phyloP scores from a whole-genome alignment of 495 filamentous ascomycete species.

The Hamigera avellanea region DNA sequence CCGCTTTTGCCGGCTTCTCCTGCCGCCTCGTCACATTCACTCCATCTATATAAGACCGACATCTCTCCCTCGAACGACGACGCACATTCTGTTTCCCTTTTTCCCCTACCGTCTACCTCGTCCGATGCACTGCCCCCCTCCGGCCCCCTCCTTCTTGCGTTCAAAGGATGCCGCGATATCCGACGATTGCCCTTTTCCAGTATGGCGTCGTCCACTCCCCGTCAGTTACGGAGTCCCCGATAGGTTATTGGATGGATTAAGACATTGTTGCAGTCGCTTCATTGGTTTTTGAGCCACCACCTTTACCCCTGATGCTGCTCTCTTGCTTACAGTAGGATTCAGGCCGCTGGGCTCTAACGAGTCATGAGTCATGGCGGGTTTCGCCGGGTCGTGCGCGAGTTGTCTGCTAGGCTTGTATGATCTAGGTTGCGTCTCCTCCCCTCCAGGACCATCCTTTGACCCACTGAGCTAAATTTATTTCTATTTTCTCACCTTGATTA shows the following conservation, averaged over 20 bases:
- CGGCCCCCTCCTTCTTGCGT: no score
- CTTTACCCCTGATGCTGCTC: conserved; percentile 1
- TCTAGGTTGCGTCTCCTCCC: background rate
- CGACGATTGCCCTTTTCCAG: conserved; percentile 5
- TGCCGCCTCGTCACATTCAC: conserved; percentile 4
- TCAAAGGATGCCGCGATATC: conserved; percentile 7
- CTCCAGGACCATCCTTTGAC: conserved; percentile 2
- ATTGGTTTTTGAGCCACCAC: conserved; percentile 4
- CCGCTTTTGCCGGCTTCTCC: conserved; percentile 8
- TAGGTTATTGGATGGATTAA: conserved; percentile 5
- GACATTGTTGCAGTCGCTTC: conserved; percentile 3
- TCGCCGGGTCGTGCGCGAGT: background rate
- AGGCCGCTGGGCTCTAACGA: background rate
- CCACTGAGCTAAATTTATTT: conserved; percentile 1
- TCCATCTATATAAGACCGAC: conserved; percentile 9
- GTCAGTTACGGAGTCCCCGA: conserved; percentile 7
- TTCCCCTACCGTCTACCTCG: conserved; percentile 1
- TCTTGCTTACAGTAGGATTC: conserved; percentile 3
- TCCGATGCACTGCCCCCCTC: conserved; percentile 6
- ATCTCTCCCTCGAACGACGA: conserved; percentile 7
- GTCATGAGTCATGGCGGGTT: background rate
- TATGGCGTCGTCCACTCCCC: background rate
- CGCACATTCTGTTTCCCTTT: conserved; percentile 9
- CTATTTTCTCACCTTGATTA: conserved; percentile 2
- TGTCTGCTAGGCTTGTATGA: conserved; percentile 1